A percentile compares a stretch with the other conserved stretches of the same genome.
Conservation (phyloP, 1,284 basidiomycete species). For the Gymnopus androsaceus region DNA sequence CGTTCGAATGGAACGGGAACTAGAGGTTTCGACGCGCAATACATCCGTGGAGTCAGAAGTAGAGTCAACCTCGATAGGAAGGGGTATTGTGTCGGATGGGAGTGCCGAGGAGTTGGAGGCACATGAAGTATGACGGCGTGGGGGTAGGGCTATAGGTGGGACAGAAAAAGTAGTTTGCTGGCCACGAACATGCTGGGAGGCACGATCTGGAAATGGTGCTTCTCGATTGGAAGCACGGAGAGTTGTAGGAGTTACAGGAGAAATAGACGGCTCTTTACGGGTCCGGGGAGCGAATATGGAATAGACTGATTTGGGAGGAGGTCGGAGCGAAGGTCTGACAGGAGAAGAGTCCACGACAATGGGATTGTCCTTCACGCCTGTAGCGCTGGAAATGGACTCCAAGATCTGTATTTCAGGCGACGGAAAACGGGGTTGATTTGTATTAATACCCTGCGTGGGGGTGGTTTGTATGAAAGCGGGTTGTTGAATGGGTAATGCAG, state of each 20-base stretch:
- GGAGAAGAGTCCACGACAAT: slow-evolving; percentile 49
- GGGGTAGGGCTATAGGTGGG: slow-evolving; percentile 24
- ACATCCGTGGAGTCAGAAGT: background rate
- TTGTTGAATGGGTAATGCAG: background rate
- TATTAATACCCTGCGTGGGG: background rate
- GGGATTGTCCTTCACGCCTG: slow-evolving; percentile 32
- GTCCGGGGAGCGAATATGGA: slow-evolving; percentile 33
- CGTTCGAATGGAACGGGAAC: background rate
- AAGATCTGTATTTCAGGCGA: slow-evolving; percentile 2
- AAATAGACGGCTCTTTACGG: background rate
- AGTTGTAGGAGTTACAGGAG: slow-evolving; percentile 4
- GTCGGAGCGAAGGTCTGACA: slow-evolving; percentile 27
- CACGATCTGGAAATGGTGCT: slow-evolving; percentile 51
- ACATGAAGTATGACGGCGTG: slow-evolving; percentile 5
- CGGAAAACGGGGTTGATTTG: background rate
- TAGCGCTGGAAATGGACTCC: background rate
- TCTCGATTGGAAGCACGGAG: slow-evolving; percentile 29
- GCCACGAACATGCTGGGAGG: slow-evolving; percentile 66
- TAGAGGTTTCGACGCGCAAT: slow-evolving; percentile 3
- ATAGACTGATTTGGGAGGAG: slow-evolving; percentile 23
- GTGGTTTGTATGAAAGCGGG: background rate
- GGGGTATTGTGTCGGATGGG: slow-evolving; percentile 2
- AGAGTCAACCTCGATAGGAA: background rate
- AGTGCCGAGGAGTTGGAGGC: background rate
- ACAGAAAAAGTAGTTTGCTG: slow-evolving; percentile 39